A percentile compares a stretch with the other conserved stretches of the same genome.
These are phyloP conservation scores for Spathaspora sp. DNA, from an alignment of 805 yeast species.

Conservation along the genomic window DNA sequence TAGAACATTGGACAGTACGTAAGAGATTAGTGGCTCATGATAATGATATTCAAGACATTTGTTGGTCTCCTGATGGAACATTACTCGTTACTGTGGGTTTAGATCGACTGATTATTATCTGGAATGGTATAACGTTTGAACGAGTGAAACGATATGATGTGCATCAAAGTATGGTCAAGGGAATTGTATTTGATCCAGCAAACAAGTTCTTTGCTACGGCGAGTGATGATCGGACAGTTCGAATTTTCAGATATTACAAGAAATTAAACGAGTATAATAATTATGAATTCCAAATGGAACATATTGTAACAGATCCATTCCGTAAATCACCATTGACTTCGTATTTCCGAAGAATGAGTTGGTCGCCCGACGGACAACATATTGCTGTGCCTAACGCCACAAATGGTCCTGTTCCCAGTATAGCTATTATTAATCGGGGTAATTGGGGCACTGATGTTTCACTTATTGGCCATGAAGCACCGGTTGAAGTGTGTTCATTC, in stretches of 20 bases:
- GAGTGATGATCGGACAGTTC: constrained; percentile 89
- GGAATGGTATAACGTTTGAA: constrained; percentile 93
- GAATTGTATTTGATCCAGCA: constrained; percentile 97
- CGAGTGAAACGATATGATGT: constrained; percentile 84
- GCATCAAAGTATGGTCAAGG: constrained; percentile 94
- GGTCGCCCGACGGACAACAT: constrained; percentile 90
- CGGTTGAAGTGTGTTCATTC: constrained; percentile 76
- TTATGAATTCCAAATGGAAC: constrained; percentile 82
- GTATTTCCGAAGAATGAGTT: constrained; percentile 79
- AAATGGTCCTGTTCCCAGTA: constrained; percentile 76
- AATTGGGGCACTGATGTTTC: constrained; percentile 75
- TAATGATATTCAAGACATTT: constrained; percentile 94
- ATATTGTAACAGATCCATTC: constrained; percentile 80
- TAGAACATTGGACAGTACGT: constrained; percentile 93
- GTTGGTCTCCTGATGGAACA: constrained; percentile 96
- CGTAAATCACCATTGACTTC: constrained; percentile 86
- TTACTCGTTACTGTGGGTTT: constrained; percentile 90
- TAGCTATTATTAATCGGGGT: constrained; percentile 71
- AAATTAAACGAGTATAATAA: constrained; percentile 51
- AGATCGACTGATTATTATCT: constrained; percentile 86
- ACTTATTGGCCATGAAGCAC: constrained; percentile 79
- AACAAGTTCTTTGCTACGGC: constrained; percentile 96
- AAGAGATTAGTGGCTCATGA: constrained; percentile 94
- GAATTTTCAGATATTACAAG: constrained; percentile 82
- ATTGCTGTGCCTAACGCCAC: constrained; percentile 85